Percentiles rank a stretch among this genome's conserved stretches.
Conservation (phyloP, 495 filamentous ascomycete genomes). For the Tuber magnatum region DNA sequence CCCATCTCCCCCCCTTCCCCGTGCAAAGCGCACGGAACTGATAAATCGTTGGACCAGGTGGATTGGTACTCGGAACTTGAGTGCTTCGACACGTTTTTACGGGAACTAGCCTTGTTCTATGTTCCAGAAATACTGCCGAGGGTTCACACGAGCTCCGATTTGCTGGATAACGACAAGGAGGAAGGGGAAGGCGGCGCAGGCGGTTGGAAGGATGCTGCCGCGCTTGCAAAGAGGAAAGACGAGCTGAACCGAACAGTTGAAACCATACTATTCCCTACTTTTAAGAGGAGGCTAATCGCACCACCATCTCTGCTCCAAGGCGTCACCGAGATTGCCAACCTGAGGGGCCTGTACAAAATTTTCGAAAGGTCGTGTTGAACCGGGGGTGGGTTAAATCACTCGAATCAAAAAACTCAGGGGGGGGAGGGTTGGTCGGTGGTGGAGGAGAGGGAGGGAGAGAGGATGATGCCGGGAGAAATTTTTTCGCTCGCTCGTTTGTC, state of each 20-base stretch:
- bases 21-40: constrained; percentile 9
- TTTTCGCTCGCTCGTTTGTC: background rate
- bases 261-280: constrained; percentile 69
- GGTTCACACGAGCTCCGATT: constrained; percentile 39
- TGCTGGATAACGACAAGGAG: constrained; percentile 36
- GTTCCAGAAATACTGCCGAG: constrained; percentile 75
- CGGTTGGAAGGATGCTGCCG: constrained; percentile 44
- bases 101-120: constrained; percentile 86
- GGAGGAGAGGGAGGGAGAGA: background rate
- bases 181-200: constrained; percentile 43
- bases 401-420: constrained; percentile 1
- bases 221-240: constrained; percentile 47
- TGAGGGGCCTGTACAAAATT: constrained; percentile 92
- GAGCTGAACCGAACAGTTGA: constrained; percentile 60
- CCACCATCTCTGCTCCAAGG: constrained; percentile 70
- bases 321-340: constrained; percentile 81
- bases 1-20: constrained; percentile 3
- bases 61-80: constrained; percentile 76
- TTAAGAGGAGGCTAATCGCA: constrained; percentile 74
- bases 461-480: constrained; percentile 4
- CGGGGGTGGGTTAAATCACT: background rate
- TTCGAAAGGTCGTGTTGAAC: constrained; percentile 67
- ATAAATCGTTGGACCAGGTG: constrained; percentile 50
- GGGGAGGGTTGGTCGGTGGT: background rate
- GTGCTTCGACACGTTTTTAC: constrained; percentile 79